Evolutionary conservation across 2,329 filamentous ascomycete species (phyloP).

Genomic region (Amesomyces nigricolor): DNA sequence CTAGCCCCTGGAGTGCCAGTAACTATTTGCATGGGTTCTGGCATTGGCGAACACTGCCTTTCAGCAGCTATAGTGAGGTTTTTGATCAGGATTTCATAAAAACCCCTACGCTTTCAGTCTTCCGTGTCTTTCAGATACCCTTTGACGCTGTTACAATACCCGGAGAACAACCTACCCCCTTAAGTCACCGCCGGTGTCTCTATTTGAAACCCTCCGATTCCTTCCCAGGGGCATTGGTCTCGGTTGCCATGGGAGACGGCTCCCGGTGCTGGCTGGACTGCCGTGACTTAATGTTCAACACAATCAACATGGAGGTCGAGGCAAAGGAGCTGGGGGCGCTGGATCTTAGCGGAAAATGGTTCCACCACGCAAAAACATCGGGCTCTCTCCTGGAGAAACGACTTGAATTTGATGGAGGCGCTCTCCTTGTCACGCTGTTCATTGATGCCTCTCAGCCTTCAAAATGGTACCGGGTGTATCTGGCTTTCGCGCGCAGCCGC

Average conservation of each 20-base stretch:
- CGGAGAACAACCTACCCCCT: too few species aligned
- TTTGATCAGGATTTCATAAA: too few species aligned
- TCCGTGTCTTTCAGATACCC: too few species aligned
- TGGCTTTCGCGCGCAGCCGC: not conserved
- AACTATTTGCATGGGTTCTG: too few species aligned
- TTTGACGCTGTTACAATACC: too few species aligned
- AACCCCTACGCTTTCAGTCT: too few species aligned
- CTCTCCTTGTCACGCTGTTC: not conserved
- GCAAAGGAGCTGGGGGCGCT: not conserved
- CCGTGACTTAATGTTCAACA: too few species aligned
- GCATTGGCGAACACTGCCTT: too few species aligned
- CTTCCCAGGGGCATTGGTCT: not conserved
- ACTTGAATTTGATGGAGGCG: not conserved
- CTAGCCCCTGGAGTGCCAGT: too few species aligned
- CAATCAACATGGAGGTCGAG: not conserved
- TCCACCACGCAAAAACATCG: not conserved
- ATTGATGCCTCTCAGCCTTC: too few species aligned
- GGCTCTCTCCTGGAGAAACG: not conserved
- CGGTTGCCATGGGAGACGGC: not conserved
- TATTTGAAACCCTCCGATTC: not conserved
- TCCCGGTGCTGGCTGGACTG: not conserved
- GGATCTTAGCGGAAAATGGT: not conserved
- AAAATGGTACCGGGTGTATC: not conserved
- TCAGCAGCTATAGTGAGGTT: too few species aligned
- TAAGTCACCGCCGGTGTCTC: not conserved